Evolutionary conservation across 73 alveolate genomes (phyloP).

Genomic region (Diophrys sp.): DNA sequence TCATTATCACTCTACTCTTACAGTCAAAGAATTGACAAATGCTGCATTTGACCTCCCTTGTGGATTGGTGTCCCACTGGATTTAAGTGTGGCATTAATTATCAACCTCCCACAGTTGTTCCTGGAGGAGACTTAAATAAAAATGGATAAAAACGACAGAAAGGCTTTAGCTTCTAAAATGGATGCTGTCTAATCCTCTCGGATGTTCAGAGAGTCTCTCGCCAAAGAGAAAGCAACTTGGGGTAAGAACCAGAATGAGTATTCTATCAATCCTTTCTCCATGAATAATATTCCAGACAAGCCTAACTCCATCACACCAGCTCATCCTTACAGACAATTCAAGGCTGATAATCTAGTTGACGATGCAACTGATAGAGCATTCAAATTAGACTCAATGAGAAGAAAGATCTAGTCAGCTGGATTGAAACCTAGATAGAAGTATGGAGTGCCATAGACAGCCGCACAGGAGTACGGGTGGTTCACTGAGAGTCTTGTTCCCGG

Average conservation of each 20-base stretch:
- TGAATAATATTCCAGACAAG: neutral
- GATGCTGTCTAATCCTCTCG: neutral
- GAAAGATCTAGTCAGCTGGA: neutral
- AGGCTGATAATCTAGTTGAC: neutral
- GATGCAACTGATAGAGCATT: neutral
- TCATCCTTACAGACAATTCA: neutral
- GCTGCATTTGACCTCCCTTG: conserved; percentile 56
- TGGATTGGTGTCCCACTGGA: conserved; percentile 67
- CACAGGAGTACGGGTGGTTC: neutral
- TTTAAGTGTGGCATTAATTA: too few species aligned
- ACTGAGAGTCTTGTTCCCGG: neutral
- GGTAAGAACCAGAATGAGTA: neutral
- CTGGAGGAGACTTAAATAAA: too few species aligned
- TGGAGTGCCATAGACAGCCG: neutral
- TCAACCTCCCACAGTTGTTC: too few species aligned
- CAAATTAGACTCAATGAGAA: neutral
- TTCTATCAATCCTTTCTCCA: neutral
- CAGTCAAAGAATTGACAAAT: too few species aligned
- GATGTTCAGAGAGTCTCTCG: neutral
- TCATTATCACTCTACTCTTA: conserved; percentile 89
- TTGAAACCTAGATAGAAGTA: neutral
- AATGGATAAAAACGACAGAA: neutral
- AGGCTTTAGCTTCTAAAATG: neutral
- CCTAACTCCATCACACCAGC: neutral
- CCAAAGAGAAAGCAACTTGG: neutral